Evolutionary conservation across 805 yeast genomes (phyloP), one percentile per base, ranked within the genome.

Genomic region (Scheffersomyces stipitis): DNA sequence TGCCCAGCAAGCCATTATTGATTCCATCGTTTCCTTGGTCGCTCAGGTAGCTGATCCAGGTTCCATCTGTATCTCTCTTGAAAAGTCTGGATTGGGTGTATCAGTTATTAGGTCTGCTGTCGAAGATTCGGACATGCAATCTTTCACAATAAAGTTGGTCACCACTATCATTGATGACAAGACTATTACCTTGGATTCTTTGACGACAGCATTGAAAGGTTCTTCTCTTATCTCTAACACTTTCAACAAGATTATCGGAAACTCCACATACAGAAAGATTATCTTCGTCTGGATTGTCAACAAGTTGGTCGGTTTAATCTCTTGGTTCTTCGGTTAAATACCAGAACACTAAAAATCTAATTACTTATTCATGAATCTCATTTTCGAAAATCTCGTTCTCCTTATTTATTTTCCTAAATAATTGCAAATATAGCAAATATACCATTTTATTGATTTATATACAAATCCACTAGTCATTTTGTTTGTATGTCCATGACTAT

Each of bases 51-150:
- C 42, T 35, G 46, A 45, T 28, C 33, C 48, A 15, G 54, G 47
- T 31, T 43, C 43, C 20, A 44, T 53, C 14, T 43, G 46, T 34
- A 52, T 44, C 32, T 51, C 56, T 4, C 45, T 53, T 41, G 34
- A 38, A 12, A 51, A 51, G 41, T 51, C 56, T 7, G 58, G 58
- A n/a, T 46, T 53, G 30, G 58, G 45, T 15, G 42, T 45, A 9
- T 48, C 48, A 14, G 45, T 51, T 20, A 39, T 47, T 15, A 37
- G 46, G 36, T 42, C 41, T 15, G 44, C 44, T 4, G 30, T 53
- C 20, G 38, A 39, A 9, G 52, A 53, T 37, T 29, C 45, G 1
- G 47, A 41, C 28, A 45, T 44, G 37, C 50, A 44, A 33, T 32
- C 31, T 15, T 53, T 53, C 17, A 49, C 45, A 32, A 47, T 41